A percentile compares a stretch with the other conserved stretches of the same genome.
These are phyloP conservation scores for Pontederia paniculata DNA, from an alignment of 176 grass and related monocot species.

Conservation along the genomic window DNA sequence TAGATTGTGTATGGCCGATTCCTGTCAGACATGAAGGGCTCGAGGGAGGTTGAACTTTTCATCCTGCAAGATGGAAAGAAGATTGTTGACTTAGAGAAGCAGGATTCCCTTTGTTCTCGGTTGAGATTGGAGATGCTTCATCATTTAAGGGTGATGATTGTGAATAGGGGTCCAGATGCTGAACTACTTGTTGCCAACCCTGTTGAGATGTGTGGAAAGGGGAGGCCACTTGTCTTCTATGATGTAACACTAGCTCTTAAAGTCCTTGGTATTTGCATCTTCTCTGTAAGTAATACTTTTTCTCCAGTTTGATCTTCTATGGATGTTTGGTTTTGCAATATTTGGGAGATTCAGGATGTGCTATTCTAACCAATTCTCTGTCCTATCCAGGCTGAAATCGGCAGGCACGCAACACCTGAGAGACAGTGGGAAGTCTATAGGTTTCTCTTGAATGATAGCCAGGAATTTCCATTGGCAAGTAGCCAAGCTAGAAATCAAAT, in stretches of 20 bases:
- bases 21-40: conserved; percentile 67
- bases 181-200: conserved; percentile 92
- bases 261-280: conserved; percentile 81
- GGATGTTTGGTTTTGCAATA: neutral
- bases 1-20: conserved; percentile 74
- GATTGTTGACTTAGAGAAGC: conserved; percentile 57
- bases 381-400: conserved; percentile 73
- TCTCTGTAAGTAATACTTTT: conserved; percentile 43
- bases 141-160: conserved; percentile 75
- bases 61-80: conserved; percentile 90
- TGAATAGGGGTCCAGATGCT: conserved; percentile 68
- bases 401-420: conserved; percentile 52
- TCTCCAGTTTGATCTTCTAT: neutral
- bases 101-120: conserved; percentile 42
- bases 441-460: conserved; percentile 77
- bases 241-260: conserved; percentile 78
- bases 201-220: conserved; percentile 67
- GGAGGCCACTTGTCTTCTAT: conserved; percentile 77
- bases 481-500: conserved; percentile 43
- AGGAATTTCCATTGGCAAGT: conserved; percentile 56
- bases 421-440: conserved; percentile 95
- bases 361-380: neutral
- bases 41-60: conserved; percentile 72
- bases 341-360: neutral
- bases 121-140: conserved; percentile 85